These are phyloP conservation scores for Vitis amurensis DNA, from an alignment of 164 flowering plant genomes.

Conservation along the genomic window DNA sequence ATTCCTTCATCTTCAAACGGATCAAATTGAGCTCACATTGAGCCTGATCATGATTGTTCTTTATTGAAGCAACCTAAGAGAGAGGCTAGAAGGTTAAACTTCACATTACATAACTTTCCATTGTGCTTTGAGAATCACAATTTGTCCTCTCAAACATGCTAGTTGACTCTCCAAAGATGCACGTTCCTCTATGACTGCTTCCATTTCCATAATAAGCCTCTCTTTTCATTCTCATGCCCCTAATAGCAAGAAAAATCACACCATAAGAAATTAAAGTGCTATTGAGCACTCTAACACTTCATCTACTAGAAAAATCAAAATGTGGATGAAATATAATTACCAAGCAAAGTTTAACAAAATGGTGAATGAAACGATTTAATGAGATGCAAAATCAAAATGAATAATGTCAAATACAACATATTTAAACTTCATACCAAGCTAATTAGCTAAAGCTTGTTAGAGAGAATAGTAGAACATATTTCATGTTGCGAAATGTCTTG, in stretches of 20 bases:
- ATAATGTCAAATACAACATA: too few species aligned
- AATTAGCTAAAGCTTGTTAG: too few species aligned
- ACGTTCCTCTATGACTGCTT: slow-evolving; percentile 69
- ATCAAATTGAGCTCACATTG: slow-evolving; percentile 57
- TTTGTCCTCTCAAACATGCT: slow-evolving; percentile 49
- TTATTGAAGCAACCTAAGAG: slow-evolving; percentile 58
- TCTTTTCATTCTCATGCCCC: slow-evolving; percentile 87
- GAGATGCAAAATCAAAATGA: too few species aligned
- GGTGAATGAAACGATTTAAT: too few species aligned
- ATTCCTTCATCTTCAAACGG: slow-evolving; percentile 79
- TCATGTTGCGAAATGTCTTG: too few species aligned
- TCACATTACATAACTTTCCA: not conserved
- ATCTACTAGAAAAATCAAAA: too few species aligned
- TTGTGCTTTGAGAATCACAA: slow-evolving; percentile 4
- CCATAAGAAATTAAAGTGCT: not conserved
- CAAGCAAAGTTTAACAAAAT: too few species aligned
- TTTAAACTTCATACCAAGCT: too few species aligned
- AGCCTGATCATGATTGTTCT: slow-evolving; percentile 51
- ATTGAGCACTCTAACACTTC: not conserved
- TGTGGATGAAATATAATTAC: too few species aligned
- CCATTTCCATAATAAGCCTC: slow-evolving; percentile 89
- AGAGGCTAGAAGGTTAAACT: not conserved
- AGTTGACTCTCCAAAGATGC: slow-evolving; percentile 70
- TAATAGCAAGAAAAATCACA: slow-evolving; percentile 22
- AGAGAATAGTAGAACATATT: too few species aligned